phyloP scores from a whole-genome alignment of 495 filamentous ascomycete species.

The Xylaria venustula region DNA sequence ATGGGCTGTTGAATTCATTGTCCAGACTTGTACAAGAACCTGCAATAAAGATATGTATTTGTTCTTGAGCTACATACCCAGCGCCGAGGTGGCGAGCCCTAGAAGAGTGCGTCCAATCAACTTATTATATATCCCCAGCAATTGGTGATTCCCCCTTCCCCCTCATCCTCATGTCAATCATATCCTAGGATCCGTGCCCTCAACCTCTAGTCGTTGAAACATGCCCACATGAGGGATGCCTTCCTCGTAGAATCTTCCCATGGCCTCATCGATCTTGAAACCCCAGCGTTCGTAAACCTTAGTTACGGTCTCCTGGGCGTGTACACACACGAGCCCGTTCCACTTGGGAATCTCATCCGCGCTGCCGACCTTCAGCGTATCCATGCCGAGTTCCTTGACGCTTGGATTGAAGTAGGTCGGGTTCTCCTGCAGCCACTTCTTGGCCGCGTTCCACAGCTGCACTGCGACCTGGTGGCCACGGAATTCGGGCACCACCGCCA shows the following conservation, averaged over 20 bases:
- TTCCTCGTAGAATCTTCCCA: conserved; percentile 81
- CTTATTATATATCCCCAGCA: background rate
- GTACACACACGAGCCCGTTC: conserved; percentile 69
- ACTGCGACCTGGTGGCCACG: conserved; percentile 62
- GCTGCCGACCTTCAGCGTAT: conserved; percentile 20
- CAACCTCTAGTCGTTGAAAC: conserved; percentile 48
- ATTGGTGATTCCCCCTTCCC: background rate
- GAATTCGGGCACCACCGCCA: conserved; percentile 65
- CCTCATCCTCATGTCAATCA: background rate
- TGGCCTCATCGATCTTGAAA: conserved; percentile 64
- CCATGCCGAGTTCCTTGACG: conserved; percentile 41
- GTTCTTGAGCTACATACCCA: background rate
- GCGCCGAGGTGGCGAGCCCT: background rate
- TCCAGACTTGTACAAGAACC: background rate
- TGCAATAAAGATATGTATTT: background rate
- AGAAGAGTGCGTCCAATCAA: no score
- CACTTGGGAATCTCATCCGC: conserved; percentile 47
- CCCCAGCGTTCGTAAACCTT: conserved; percentile 62
- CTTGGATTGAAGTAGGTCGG: conserved; percentile 49
- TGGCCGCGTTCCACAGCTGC: conserved; percentile 59
- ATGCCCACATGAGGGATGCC: conserved; percentile 84
- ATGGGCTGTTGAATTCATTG: background rate
- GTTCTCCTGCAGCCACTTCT: conserved; percentile 62
- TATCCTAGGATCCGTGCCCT: conserved; percentile 7
- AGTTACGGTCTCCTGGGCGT: conserved; percentile 67